Base-by-base conservation (phyloP, 2,329 filamentous ascomycete species). In the Didymella pinodella region DNA sequence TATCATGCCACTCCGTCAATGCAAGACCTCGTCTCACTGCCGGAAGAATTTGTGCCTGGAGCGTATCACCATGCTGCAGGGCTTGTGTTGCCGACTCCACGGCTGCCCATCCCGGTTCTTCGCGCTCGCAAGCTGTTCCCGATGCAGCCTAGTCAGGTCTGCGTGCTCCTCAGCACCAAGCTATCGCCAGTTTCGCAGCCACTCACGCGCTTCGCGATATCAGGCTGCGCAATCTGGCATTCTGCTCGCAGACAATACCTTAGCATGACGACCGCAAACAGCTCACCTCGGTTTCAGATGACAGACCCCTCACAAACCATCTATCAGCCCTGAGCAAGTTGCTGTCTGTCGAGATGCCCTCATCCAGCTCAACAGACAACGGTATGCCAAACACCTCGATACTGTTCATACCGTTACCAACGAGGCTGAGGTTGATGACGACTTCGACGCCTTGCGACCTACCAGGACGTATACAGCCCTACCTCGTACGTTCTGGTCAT, bases 121-220 rank as follows among this genome's bases (percentile, higher is more conserved):
- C 50, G 55, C 54, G 46, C 52, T 64, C 59, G 62, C 62, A 64
- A 62, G 36, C 41, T 45, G 53, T 41, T 54, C 62, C 52, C 46
- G 28, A 48, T 57, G n/a, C 36, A 29, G 52, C 28, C 18, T 54
- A 62, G 62, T 26, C 28, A 41, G 7, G 1, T 16, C 40, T 59
- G 31, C 34, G 31, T 40, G 29, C 26, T 48, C 40, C 65, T 66
- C 67, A 70, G 69, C 65, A 70, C 62, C 69, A 62, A 58, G 55
- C 61, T 57, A 50, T 62, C 59, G 40, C 29, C 44, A 44, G 26
- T 53, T 22, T 46, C 38, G 45, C 55, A 57, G 29, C 65, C 66
- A 66, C 54, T 61, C 59, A 63, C 54, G 53, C 52, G 45, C 47
- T 58, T 46, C 28, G 57, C 31, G 36, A 38, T 59, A 61, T 62